A percentile compares a stretch with the other conserved stretches of the same genome.
These are phyloP conservation scores for Brasilioporus rufonigricans DNA, from an alignment of 768 basidiomycete species.

Conservation along the genomic window DNA sequence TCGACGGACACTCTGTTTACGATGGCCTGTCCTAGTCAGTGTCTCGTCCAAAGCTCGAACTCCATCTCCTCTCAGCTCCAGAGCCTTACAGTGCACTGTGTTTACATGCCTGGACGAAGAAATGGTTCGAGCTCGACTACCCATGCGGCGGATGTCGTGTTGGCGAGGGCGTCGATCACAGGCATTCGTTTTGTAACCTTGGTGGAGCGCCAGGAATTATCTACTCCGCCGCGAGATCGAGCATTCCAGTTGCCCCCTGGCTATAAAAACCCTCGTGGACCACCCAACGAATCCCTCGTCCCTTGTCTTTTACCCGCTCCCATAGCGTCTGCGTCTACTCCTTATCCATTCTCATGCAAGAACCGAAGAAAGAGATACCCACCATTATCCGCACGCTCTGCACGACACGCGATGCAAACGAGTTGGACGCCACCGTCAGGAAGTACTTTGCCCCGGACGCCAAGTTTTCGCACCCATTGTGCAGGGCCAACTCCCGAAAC, in stretches of 20 bases:
- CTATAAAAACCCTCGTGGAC: conserved; percentile 13
- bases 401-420: conserved; percentile 46
- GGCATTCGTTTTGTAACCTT: conserved; percentile 5
- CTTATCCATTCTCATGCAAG: conserved; percentile 42
- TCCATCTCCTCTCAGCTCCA: background rate
- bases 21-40: background rate
- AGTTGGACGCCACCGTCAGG: conserved; percentile 45
- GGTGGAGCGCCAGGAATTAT: background rate
- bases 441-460: conserved; percentile 56
- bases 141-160: background rate
- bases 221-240: background rate
- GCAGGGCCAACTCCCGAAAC: conserved; percentile 52
- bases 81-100: background rate
- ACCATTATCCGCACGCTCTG: conserved; percentile 45
- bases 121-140: background rate
- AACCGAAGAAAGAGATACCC: conserved; percentile 50
- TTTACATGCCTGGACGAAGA: background rate
- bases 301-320: background rate
- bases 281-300: background rate
- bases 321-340: background rate
- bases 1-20: background rate
- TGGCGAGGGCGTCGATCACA: background rate
- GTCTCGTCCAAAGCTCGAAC: background rate
- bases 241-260: conserved; percentile 2
- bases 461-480: conserved; percentile 58